These are phyloP conservation scores for Lentinula detonsa DNA, from an alignment of 768 basidiomycete genomes.

Conservation along the genomic window DNA sequence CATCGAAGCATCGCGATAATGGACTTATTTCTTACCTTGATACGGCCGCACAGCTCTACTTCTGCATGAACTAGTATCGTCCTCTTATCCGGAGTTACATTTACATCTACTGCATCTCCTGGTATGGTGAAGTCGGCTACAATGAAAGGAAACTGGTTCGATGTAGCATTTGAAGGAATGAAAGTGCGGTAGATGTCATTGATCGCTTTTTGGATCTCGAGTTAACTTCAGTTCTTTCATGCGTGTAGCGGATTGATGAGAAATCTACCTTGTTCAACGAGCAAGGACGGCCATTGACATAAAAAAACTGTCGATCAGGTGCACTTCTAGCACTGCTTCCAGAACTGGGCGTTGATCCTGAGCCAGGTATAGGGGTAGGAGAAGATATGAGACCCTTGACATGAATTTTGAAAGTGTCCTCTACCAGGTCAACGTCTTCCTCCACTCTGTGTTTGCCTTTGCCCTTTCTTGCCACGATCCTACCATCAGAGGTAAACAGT, in stretches of 20 bases:
- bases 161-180: constrained; percentile 41
- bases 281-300: constrained; percentile 88
- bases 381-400: constrained; percentile 76
- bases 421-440: constrained; percentile 7
- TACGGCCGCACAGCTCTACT: constrained; percentile 62
- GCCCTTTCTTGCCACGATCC: not conserved
- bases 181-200: constrained; percentile 92
- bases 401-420: constrained; percentile 33
- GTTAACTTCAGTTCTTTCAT: not conserved
- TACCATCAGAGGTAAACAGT: not conserved
- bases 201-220: constrained; percentile 80
- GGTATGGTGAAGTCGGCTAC: constrained; percentile 72
- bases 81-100: constrained; percentile 96
- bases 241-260: not conserved
- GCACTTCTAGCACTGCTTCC: constrained; percentile 52
- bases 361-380: constrained; percentile 2
- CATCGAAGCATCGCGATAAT: not conserved
- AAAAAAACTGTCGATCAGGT: constrained; percentile 88
- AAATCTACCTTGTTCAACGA: constrained; percentile 58
- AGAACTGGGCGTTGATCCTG: constrained; percentile 2
- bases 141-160: constrained; percentile 71
- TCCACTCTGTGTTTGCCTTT: constrained; percentile 1
- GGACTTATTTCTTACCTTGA: constrained; percentile 57
- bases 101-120: constrained; percentile 66
- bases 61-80: constrained; percentile 91